These are phyloP conservation scores for Mycothermus thermophilus DNA, from an alignment of 495 filamentous ascomycete genomes.

Conservation along the genomic window DNA sequence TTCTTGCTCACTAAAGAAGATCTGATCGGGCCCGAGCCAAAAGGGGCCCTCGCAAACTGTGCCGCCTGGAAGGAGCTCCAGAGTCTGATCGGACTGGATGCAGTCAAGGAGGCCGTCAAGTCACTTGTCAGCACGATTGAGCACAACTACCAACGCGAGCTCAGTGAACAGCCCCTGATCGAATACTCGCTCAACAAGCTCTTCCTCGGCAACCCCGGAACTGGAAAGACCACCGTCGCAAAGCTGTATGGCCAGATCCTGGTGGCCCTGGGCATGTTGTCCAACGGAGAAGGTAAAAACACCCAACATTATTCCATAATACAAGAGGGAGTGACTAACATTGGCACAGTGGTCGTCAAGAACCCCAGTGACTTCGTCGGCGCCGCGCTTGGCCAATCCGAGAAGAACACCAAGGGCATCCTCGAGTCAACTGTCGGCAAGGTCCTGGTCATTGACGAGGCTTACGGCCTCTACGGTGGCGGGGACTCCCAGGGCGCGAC, in stretches of 20 bases:
- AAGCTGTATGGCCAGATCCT: constrained; percentile 58
- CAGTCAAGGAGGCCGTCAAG: constrained; percentile 49
- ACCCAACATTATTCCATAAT: not conserved
- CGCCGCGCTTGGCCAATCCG: constrained; percentile 46
- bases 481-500: constrained; percentile 5
- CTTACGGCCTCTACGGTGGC: constrained; percentile 41
- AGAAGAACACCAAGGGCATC: constrained; percentile 58
- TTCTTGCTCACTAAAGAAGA: constrained; percentile 43
- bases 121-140: constrained; percentile 44
- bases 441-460: constrained; percentile 66
- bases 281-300: constrained; percentile 45
- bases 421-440: constrained; percentile 53
- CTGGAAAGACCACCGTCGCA: constrained; percentile 65
- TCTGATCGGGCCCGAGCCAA: constrained; percentile 53
- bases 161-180: constrained; percentile 42
- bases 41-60: constrained; percentile 32
- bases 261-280: constrained; percentile 44
- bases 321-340: not conserved
- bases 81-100: constrained; percentile 41
- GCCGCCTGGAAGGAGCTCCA: constrained; percentile 47
- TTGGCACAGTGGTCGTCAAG: constrained; percentile 39
- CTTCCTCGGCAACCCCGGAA: constrained; percentile 57
- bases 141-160: constrained; percentile 48
- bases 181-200: constrained; percentile 54
- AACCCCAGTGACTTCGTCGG: constrained; percentile 67